phyloP scores from a whole-genome alignment of 1,139 yeast genomes.

The Geotrichum candidum region DNA sequence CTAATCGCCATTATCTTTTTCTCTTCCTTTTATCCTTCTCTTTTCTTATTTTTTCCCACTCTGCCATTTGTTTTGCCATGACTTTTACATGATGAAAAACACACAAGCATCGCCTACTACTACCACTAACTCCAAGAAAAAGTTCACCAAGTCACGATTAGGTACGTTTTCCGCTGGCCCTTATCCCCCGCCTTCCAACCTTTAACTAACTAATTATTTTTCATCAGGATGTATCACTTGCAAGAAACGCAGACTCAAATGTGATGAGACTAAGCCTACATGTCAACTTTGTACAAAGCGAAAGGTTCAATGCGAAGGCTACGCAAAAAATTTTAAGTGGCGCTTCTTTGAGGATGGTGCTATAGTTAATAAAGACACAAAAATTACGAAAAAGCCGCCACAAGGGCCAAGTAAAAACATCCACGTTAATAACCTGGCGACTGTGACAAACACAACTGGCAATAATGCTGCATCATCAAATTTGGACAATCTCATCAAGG shows the following conservation, averaged over 20 bases:
- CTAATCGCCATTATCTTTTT: neutral
- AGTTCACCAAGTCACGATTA: constrained; percentile 14
- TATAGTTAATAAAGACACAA: constrained; percentile 24
- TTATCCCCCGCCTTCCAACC: neutral
- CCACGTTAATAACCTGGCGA: neutral
- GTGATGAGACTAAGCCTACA: constrained; percentile 52
- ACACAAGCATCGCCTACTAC: neutral
- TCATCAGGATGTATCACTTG: constrained; percentile 48
- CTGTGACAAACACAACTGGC: neutral
- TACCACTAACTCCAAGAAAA: constrained; percentile 1
- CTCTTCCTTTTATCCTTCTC: neutral
- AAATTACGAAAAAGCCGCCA: neutral
- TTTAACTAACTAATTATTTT: neutral
- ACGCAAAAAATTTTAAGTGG: constrained; percentile 61
- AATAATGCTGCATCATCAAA: neutral
- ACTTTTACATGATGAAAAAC: neutral
- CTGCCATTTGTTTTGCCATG: neutral
- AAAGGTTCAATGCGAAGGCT: constrained; percentile 53
- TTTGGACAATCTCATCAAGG: constrained; percentile 8
- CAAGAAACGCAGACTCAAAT: constrained; percentile 50
- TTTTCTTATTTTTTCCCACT: neutral
- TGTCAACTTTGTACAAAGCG: constrained; percentile 42
- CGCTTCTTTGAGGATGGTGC: constrained; percentile 40
- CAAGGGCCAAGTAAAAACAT: neutral
- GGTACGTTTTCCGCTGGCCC: constrained; percentile 5